Base-by-base conservation (phyloP, 768 basidiomycete genomes). In the Trametes meyenii region DNA sequence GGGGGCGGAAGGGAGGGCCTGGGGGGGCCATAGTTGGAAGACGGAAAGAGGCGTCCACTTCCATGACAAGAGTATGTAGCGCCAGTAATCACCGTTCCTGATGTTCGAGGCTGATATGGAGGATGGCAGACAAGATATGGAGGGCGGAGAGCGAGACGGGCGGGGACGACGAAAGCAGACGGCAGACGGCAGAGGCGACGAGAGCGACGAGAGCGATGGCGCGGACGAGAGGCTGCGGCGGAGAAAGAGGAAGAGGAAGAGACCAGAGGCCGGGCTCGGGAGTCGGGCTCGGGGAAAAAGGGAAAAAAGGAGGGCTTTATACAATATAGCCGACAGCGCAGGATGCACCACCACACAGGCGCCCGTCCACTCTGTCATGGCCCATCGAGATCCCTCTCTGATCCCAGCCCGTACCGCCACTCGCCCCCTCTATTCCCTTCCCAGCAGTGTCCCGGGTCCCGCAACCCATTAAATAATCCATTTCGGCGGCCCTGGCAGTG, bases 221-320 rank as follows among this genome's bases (percentile, higher is more conserved):
- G 17, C 11, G 8, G 50, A 29, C 50, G 50, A 50, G 17, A n/a
- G 19, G 6, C 33, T 36, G 51, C 48, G 29, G 58, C 45, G 35
- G 40, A 49, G 53, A 55, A 63, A 57, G 58, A 63, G 55, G 24
- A 44, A 44, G 42, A 19, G 50, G 33, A 29, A 3, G 51, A 19
- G 44, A 26, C 23, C 1, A 7, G 55, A 13, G 16, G 46, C 33
- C 12, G 7, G 3, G 10, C 26, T 19, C 24, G 24, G 49, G 53
- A 11, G 38, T 45, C 60, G 60, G 60, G 60, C 54, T 49, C 60
- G 60, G 61, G 61, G 55, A 57, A 62, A 62, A 55, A 39, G 56
- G 50, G 50, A 62, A 61, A 64, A 64, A 64, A 51, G 58, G 62
- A 55, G 58, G 62, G 48, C 58, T 64, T 64, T 64, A 64, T 64